Evolutionary conservation across 2,329 filamentous ascomycete species (phyloP), one percentile per base, ranked within the genome.

Genomic region (Sporothrix luriei): DNA sequence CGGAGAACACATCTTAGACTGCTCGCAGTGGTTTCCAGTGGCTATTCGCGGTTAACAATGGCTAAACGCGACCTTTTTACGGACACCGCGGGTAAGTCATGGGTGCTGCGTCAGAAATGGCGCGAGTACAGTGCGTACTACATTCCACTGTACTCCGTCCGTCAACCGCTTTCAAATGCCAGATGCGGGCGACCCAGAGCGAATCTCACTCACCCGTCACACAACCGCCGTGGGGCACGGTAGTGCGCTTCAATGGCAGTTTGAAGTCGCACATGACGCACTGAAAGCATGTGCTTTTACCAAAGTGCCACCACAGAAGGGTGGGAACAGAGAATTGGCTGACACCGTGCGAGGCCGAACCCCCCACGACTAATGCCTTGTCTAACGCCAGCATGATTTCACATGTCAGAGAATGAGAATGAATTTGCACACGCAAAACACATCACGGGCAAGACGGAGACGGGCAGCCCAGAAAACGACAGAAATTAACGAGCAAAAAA

Each of bases 221-320:
- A 62, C 38, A 40, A 40, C 21, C 54, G 19, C 19, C 3, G 40
- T 33, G 29, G 33, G 29, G 29, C 55, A n/a, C 33, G 29, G 57
- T 62, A 62, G 33, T 61, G 43, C 40, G 11, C 14, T 16, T 14
- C 11, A 46, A 10, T 13, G 40, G 40, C 10, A 46, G 13, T 46
- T 46, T 46, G 40, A 13, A 38, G 16, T 33, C 26, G 61, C 61
- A 65, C 61, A 65, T 65, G 61, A 65, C 61, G 16, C 46, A 49
- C 24, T 49, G 43, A 33, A 5, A 64, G 59, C 59, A 64, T 64
- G 59, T 64, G 59, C 59, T 64, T 61, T 40, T 29, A 29, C 29
- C 29, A 4, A 33, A 4, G 29, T 33, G 29, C 29, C 29, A 33
- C 29, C 29, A 33, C 3, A 33, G 5, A 33, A 33, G 33, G 9